Evolutionary conservation across 345 rosid species (phyloP), one percentile per base, ranked within the genome.

Genomic region (Boechera stricta): DNA sequence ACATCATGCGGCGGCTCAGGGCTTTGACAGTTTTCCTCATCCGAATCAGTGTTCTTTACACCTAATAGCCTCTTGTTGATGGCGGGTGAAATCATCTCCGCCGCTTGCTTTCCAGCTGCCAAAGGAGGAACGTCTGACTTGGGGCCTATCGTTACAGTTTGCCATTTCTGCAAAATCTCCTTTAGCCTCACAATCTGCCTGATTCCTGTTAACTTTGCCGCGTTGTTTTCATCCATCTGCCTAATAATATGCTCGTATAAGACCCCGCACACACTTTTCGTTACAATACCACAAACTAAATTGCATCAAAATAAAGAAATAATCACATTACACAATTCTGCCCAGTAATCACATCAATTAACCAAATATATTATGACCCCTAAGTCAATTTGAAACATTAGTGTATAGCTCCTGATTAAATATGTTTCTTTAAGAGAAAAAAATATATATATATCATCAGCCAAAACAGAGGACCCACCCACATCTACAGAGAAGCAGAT

Each of bases 91-190:
- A 88, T 85, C 33, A 81, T 79, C 9, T 67, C 86, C 18, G 72
- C 78, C 1, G 45, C 79, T 31, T 48, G 58, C 18, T 74, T 73
- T 12, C 63, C 67, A 2, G 86, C 60, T 4, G 3, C 75, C 2
- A 85, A 21, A 2, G 9, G 74, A 10, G 86, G 79, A 54, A 24
- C 65, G 35, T 72, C 77, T n/a, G 84, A 11, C 56, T 74, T 88
- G 6, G 89, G 57, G 16, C 83, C 86, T 60, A 89, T 63, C 1
- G 98, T 80, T 28, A 91, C 90, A 53, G 89, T 79, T 77, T 90
- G 98, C 98, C 99, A 95, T 84, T 87, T 92, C n/a, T 90, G 92
- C 76, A 95, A 82, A 64, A 95, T 77, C 79, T 88, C 98, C 82
- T 91, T 95, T 4, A 92, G 86, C 84, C 86, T 81, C 52, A 89